Evolutionary conservation across 2,329 filamentous ascomycete species (phyloP).

Genomic region (Rachicladosporium sp.): DNA sequence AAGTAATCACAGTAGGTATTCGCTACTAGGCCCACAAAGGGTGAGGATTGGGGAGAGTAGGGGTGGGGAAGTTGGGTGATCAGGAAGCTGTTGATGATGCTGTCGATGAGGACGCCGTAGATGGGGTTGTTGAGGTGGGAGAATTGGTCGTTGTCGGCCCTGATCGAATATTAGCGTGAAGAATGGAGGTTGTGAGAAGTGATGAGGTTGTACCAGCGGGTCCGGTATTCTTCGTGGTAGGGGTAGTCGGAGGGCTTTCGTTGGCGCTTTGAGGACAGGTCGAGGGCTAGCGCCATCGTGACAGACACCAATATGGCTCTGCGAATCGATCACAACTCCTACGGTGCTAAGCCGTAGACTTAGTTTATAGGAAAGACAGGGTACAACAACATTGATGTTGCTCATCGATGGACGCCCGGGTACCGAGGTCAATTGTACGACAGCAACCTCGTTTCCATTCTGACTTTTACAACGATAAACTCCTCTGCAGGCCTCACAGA

Average conservation of each 20-base stretch:
- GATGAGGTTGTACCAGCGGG: constrained; percentile 55
- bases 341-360: too few relatives aligned
- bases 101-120: constrained; percentile 48
- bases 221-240: constrained; percentile 70
- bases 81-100: constrained; percentile 78
- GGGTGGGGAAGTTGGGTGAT: constrained; percentile 58
- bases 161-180: constrained; percentile 21
- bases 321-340: too few relatives aligned
- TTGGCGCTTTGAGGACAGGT: constrained; percentile 12
- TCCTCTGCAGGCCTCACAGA: too few relatives aligned
- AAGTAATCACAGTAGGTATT: constrained; percentile 81
- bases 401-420: too few relatives aligned
- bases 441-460: too few relatives aligned
- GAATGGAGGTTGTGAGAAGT: constrained; percentile 1
- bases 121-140: constrained; percentile 52
- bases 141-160: constrained; percentile 93
- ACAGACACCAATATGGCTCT: too few relatives aligned
- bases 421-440: too few relatives aligned
- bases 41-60: constrained; percentile 55
- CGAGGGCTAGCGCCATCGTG: constrained; percentile 6
- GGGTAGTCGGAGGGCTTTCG: constrained; percentile 57
- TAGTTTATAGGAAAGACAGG: too few relatives aligned
- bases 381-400: too few relatives aligned
- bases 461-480: too few relatives aligned
- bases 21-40: constrained; percentile 72